These are phyloP conservation scores for Xanthoconium stramineum DNA, from an alignment of 768 basidiomycete genomes.

Conservation along the genomic window DNA sequence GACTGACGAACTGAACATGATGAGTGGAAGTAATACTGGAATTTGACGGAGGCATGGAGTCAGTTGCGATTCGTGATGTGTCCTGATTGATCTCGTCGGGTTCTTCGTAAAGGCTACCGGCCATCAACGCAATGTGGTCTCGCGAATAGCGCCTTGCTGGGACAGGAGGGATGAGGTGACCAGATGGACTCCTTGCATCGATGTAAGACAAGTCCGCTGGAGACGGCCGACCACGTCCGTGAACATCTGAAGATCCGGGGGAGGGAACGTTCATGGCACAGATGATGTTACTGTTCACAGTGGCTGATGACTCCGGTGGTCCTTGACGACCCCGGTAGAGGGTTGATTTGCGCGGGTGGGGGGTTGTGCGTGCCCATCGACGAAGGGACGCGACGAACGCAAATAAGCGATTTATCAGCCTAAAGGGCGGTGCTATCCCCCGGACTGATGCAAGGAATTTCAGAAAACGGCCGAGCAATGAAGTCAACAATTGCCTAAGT, in stretches of 20 bases:
- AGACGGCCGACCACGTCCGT: conserved; percentile 7
- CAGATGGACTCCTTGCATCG: conserved; percentile 15
- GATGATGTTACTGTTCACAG: background rate
- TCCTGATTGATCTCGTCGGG: conserved; percentile 3
- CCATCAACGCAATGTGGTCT: conserved; percentile 2
- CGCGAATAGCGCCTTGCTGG: conserved; percentile 12
- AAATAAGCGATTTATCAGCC: background rate
- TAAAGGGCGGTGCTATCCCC: background rate
- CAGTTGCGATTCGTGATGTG: background rate
- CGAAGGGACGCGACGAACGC: conserved; percentile 1
- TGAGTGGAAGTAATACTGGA: background rate
- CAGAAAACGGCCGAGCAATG: conserved; percentile 1
- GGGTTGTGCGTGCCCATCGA: background rate
- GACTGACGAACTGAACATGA: background rate
- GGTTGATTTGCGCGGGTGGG: background rate
- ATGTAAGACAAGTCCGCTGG: conserved; percentile 12
- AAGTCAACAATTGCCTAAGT: background rate
- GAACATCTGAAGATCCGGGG: background rate
- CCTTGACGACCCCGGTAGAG: background rate
- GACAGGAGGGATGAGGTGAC: conserved; percentile 19
- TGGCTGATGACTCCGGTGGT: background rate
- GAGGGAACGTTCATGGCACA: conserved; percentile 19
- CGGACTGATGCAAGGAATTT: conserved; percentile 2
- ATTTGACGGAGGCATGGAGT: conserved; percentile 1
- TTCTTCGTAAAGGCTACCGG: conserved; percentile 11